These are phyloP conservation scores for Boletus vermiculosoides DNA, from an alignment of 768 basidiomycete genomes.

Conservation along the genomic window DNA sequence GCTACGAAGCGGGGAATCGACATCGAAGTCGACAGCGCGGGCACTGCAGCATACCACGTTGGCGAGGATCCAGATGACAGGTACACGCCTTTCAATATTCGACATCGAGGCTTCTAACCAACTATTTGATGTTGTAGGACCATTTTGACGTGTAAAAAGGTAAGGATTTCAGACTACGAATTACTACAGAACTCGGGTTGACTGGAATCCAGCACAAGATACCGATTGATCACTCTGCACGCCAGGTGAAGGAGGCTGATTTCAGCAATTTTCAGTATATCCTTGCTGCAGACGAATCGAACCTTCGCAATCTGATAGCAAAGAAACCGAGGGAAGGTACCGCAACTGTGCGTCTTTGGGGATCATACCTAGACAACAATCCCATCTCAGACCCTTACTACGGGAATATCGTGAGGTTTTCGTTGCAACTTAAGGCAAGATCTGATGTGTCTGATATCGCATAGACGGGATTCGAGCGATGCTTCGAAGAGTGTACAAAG, in stretches of 20 bases:
- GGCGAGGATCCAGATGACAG: slow-evolving; percentile 83
- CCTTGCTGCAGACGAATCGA: slow-evolving; percentile 78
- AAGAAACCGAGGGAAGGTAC: slow-evolving; percentile 53
- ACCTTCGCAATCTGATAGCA: slow-evolving; percentile 60
- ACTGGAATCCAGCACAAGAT: slow-evolving; percentile 56
- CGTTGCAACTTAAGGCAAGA: background rate
- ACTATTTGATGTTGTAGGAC: slow-evolving; percentile 45
- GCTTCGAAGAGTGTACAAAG: slow-evolving; percentile 72
- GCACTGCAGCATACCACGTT: slow-evolving; percentile 80
- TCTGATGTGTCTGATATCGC: slow-evolving; percentile 1
- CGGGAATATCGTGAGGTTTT: slow-evolving; percentile 53
- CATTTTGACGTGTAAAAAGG: slow-evolving; percentile 68
- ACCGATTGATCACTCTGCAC: slow-evolving; percentile 66
- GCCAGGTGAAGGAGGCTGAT: slow-evolving; percentile 64
- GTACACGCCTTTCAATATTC: slow-evolving; percentile 37
- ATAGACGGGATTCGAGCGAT: slow-evolving; percentile 70
- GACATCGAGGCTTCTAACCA: background rate
- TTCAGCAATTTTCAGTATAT: slow-evolving; percentile 80
- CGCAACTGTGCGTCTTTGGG: slow-evolving; percentile 75
- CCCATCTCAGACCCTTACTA: slow-evolving; percentile 88
- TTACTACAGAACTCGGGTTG: background rate
- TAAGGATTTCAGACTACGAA: slow-evolving; percentile 21
- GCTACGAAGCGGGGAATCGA: slow-evolving; percentile 65
- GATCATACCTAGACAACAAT: slow-evolving; percentile 67
- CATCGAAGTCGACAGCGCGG: slow-evolving; percentile 77